Percentiles rank a stretch among this genome's conserved stretches.
phyloP scores from a whole-genome alignment of 768 basidiomycete genomes.

The Pleurotus citrinopileatus region DNA sequence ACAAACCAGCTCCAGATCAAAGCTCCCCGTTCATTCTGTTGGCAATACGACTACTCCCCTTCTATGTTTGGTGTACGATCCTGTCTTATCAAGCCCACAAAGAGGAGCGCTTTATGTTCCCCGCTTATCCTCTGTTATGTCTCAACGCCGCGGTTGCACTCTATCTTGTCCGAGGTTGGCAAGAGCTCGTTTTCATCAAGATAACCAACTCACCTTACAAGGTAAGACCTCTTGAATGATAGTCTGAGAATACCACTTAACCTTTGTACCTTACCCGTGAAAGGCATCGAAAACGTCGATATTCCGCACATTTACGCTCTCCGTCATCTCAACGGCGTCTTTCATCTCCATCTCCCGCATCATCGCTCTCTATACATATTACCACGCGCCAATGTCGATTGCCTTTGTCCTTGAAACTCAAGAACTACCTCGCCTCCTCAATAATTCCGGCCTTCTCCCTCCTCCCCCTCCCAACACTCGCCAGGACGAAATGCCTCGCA shows the following conservation, averaged over 20 bases:
- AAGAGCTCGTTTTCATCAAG: conserved; percentile 73
- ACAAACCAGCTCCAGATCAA: conserved; percentile 46
- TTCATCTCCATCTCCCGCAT: conserved; percentile 78
- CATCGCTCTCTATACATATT: conserved; percentile 82
- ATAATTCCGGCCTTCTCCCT: conserved; percentile 62
- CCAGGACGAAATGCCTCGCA: conserved; percentile 43
- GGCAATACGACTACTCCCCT: conserved; percentile 73
- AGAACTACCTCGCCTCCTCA: conserved; percentile 83
- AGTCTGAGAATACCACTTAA: background rate
- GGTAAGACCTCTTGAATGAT: conserved; percentile 58
- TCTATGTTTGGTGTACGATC: conserved; percentile 89
- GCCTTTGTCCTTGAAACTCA: conserved; percentile 66
- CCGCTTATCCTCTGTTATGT: conserved; percentile 85
- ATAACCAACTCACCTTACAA: conserved; percentile 82
- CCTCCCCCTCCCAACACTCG: conserved; percentile 31
- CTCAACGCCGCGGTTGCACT: conserved; percentile 92
- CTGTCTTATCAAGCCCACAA: conserved; percentile 87
- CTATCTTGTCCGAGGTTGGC: conserved; percentile 84
- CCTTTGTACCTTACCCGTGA: background rate
- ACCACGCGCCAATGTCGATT: conserved; percentile 82
- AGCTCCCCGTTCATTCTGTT: conserved; percentile 82
- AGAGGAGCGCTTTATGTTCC: conserved; percentile 99
- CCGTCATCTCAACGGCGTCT: conserved; percentile 60
- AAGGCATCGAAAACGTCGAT: conserved; percentile 77
- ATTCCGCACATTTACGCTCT: conserved; percentile 75